phyloP scores from a whole-genome alignment of 202 grass and related monocot genomes.

The Carex arenaria region DNA sequence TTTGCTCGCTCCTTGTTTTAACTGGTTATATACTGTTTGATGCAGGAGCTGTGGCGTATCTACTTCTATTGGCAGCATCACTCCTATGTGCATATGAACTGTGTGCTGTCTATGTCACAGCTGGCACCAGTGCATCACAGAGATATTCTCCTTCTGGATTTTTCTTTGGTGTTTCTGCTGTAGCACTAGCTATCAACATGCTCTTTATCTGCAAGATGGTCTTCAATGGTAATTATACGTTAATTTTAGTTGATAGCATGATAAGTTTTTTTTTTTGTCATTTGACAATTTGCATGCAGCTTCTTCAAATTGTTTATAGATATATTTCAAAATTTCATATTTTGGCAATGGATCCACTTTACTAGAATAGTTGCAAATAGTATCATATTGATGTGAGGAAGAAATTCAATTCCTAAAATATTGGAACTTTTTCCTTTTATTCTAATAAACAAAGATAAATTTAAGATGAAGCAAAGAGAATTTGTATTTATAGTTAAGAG shows the following conservation, averaged over 20 bases:
- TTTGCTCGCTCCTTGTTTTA: conserved; percentile 15
- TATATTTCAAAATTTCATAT: neutral
- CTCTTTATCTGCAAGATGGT: conserved; percentile 98
- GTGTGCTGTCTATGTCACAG: conserved; percentile 96
- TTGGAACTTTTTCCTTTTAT: neutral
- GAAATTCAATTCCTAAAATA: neutral
- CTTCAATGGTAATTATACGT: conserved; percentile 68
- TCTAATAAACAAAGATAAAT: neutral
- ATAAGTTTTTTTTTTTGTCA: neutral
- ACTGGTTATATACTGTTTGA: conserved; percentile 33
- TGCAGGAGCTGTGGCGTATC: conserved; percentile 95
- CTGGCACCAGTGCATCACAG: conserved; percentile 72
- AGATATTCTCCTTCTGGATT: conserved; percentile 91
- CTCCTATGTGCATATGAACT: conserved; percentile 92
- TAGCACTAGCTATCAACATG: conserved; percentile 98
- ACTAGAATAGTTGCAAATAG: neutral
- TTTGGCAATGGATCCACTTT: neutral
- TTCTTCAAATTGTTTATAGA: neutral
- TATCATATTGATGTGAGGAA: neutral
- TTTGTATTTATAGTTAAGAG: neutral
- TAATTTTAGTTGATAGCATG: neutral
- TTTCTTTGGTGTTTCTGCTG: conserved; percentile 94
- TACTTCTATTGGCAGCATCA: conserved; percentile 82
- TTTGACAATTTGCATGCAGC: neutral
- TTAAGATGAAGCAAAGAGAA: neutral